These are phyloP conservation scores for Wallacemonas sp. DNA, from an alignment of 208 protist species.

Conservation along the genomic window DNA sequence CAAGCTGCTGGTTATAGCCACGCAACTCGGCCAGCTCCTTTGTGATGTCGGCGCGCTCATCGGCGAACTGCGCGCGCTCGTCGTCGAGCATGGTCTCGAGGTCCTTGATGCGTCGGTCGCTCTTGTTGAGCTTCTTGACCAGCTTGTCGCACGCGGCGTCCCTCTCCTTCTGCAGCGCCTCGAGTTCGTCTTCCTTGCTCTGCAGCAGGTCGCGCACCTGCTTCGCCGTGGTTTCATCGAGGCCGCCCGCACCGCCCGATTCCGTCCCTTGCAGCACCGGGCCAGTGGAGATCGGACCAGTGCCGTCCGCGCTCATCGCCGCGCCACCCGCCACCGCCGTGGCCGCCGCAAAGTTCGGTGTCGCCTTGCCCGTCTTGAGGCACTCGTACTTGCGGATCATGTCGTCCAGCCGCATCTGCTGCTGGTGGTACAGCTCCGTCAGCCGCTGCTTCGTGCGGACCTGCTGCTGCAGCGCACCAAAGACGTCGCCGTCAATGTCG, in stretches of 20 bases:
- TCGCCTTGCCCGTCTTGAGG: constrained; percentile 81
- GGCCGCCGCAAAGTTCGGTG: constrained; percentile 30
- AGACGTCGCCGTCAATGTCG: constrained; percentile 72
- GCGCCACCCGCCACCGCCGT: constrained; percentile 10
- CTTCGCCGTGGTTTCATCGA: constrained; percentile 65
- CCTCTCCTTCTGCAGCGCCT: constrained; percentile 70
- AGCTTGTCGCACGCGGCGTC: constrained; percentile 87
- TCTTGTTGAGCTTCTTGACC: constrained; percentile 92
- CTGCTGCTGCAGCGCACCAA: constrained; percentile 85
- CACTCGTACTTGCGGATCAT: constrained; percentile 89
- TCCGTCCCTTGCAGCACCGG: neutral
- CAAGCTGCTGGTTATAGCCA: constrained; percentile 80
- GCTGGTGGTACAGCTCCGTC: constrained; percentile 81
- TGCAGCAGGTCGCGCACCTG: constrained; percentile 79
- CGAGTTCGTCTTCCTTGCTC: constrained; percentile 86
- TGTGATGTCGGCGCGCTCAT: constrained; percentile 71
- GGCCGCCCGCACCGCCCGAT: constrained; percentile 14
- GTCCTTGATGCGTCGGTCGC: constrained; percentile 73
- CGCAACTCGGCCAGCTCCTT: constrained; percentile 70
- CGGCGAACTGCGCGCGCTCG: constrained; percentile 73
- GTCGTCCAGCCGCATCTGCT: constrained; percentile 79
- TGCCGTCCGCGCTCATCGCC: neutral
- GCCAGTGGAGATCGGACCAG: constrained; percentile 4
- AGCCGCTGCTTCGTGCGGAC: constrained; percentile 87
- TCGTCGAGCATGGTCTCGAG: constrained; percentile 75